Base-by-base conservation (phyloP, 2,329 filamentous ascomycete species). In the Trichoderma citrinoviride region DNA sequence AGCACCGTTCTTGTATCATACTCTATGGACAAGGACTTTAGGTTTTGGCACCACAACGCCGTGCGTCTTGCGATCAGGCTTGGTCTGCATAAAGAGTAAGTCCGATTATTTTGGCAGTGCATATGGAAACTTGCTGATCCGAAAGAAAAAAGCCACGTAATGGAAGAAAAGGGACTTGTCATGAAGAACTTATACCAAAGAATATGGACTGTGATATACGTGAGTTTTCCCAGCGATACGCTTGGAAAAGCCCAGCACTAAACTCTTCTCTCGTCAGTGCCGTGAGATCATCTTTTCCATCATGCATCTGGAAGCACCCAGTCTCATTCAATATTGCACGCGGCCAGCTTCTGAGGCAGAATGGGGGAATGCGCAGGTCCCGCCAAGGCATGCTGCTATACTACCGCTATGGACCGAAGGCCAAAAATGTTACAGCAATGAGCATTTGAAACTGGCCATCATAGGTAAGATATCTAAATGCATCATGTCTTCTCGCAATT, bases 11-110 rank as follows among this genome's bases (percentile, higher is more conserved):
- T 56, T 27, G 37, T 56, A 29, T 44, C 40, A 19, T 44, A 56
- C 8, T 44, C 53, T 2, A 44, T 56, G 17, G 53, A 44, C 40
- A 56, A 56, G 29, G 53, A 43, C 14, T 56, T 56, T 1, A 21
- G 53, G 6, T 56, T 56, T 40, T 56, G 37, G 40, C 53, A 56
- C 10, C 53, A 56, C 25, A 56, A 43, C 12, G 40, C 53, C 23
- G 40, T 44, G 17, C 53, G 53, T 21, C 53, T 55, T 43, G 53
- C 53, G 6, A 41, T 55, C 1, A 41, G 53, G 1, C 53, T 56
- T 56, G 53, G 53, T 19, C 8, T 56, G 27, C 53, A 56, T 56
- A 29, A 56, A 15, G 40, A 56, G 53, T 56, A 56, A 19, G 53
- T 7, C 12, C 1, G 3, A n/a, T n/a, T n/a, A n/a, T n/a, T n/a